phyloP scores from a whole-genome alignment of 2,329 filamentous ascomycete genomes.

The Alternaria panax region DNA sequence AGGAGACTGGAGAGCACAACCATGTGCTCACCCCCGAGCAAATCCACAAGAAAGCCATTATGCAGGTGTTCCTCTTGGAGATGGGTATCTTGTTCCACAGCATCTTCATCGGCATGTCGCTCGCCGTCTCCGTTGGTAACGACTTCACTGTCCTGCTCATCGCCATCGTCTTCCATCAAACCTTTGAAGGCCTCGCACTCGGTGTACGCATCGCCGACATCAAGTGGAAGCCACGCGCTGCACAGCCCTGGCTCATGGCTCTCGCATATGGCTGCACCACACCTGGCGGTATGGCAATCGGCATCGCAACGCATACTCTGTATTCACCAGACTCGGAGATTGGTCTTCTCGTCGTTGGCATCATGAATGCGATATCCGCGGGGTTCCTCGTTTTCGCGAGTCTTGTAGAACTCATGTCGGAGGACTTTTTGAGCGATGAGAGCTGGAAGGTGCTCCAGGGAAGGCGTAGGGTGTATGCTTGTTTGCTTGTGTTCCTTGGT shows the following conservation, averaged over 20 bases:
- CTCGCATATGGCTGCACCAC: conserved; percentile 75
- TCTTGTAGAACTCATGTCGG: conserved; percentile 81
- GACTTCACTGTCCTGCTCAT: conserved; percentile 66
- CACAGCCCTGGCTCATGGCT: conserved; percentile 73
- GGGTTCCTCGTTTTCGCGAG: conserved; percentile 83
- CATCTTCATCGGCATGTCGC: conserved; percentile 68
- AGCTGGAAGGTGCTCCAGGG: conserved; percentile 73
- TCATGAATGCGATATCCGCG: conserved; percentile 86
- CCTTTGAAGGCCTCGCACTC: conserved; percentile 86
- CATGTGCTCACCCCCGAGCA: conserved; percentile 30
- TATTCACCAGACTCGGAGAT: conserved; percentile 81
- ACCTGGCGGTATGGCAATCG: conserved; percentile 83
- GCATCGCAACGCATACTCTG: conserved; percentile 76
- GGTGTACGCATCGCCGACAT: conserved; percentile 85
- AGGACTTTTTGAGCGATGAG: conserved; percentile 81
- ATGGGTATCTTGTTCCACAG: conserved; percentile 69
- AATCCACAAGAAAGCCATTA: conserved; percentile 37
- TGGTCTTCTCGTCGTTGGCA: conserved; percentile 80
- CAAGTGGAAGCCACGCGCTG: conserved; percentile 52
- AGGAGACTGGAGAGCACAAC: conserved; percentile 26
- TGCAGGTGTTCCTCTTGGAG: conserved; percentile 57
- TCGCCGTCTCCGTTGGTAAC: conserved; percentile 61
- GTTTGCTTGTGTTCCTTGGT: conserved; percentile 68
- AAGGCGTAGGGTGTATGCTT: conserved; percentile 67
- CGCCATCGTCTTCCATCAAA: conserved; percentile 72